Evolutionary conservation across 306 rosid species (phyloP).

Genomic region (Acacia crassicarpa): DNA sequence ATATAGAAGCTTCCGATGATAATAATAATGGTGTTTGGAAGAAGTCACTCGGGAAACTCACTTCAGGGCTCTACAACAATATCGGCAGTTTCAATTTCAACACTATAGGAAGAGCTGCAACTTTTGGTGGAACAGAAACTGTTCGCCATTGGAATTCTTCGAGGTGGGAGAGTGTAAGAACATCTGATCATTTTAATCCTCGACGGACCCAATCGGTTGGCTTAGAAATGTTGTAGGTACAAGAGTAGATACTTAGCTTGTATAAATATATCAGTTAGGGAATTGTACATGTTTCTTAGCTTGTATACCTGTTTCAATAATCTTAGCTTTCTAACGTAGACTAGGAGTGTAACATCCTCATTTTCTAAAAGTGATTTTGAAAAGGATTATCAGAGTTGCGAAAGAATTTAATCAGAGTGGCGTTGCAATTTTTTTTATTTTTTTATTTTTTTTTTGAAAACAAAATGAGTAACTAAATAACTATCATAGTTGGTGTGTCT

Average conservation of each 20-base stretch:
- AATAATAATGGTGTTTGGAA: conserved; percentile 14
- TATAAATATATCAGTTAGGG: neutral
- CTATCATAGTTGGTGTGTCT: too few species aligned
- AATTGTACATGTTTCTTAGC: neutral
- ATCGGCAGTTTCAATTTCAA: neutral
- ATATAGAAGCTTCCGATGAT: neutral
- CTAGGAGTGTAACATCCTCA: too few species aligned
- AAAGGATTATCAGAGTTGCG: too few species aligned
- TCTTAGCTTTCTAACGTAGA: neutral
- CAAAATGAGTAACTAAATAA: too few species aligned
- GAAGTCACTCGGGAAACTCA: neutral
- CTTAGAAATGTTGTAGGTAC: conserved; percentile 18
- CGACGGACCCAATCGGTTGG: conserved; percentile 23
- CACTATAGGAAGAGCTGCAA: conserved; percentile 32
- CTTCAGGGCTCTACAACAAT: conserved; percentile 7
- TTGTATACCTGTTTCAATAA: neutral
- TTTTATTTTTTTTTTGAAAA: too few species aligned
- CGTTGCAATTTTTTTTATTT: too few species aligned
- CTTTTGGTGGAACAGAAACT: conserved; percentile 14
- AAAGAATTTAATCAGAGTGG: too few species aligned
- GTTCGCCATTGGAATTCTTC: conserved; percentile 32
- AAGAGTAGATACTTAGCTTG: neutral
- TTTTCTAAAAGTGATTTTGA: too few species aligned
- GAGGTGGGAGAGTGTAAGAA: conserved; percentile 25
- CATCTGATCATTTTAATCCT: conserved; percentile 6